Conservation (phyloP, 2,329 filamentous ascomycete genomes). For the Talaromyces sp. region DNA sequence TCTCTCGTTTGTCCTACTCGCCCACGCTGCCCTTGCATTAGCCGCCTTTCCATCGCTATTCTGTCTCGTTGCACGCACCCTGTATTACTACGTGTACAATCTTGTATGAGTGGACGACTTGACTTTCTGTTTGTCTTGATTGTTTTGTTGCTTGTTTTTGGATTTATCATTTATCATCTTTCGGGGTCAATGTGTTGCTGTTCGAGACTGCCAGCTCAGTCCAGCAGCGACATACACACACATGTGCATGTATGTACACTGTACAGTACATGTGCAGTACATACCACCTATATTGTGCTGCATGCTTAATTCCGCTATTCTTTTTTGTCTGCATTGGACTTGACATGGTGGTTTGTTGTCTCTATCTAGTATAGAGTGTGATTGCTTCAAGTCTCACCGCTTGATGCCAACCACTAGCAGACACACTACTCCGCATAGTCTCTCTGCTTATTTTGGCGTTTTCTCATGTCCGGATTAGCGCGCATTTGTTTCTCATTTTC, state of each 20-base stretch:
- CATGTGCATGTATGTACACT: slow-evolving; percentile 1
- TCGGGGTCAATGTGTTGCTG: neutral
- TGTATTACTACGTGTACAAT: slow-evolving; percentile 17
- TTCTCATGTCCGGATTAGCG: slow-evolving; percentile 4
- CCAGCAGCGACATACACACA: slow-evolving; percentile 6
- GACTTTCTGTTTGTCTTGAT: slow-evolving; percentile 3
- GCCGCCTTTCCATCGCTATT: neutral
- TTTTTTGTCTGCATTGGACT: neutral
- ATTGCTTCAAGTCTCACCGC: slow-evolving; percentile 10
- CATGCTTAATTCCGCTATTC: neutral
- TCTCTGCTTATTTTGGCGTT: slow-evolving; percentile 3
- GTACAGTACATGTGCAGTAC: slow-evolving; percentile 5
- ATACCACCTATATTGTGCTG: slow-evolving; percentile 8
- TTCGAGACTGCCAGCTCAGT: slow-evolving; percentile 13
- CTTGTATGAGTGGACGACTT: slow-evolving; percentile 16
- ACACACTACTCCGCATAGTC: neutral
- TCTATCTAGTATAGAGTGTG: neutral
- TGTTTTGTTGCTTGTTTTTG: neutral
- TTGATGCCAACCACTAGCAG: slow-evolving; percentile 3
- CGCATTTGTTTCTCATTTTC: slow-evolving; percentile 4
- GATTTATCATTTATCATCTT: neutral
- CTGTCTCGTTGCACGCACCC: slow-evolving; percentile 4
- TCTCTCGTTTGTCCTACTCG: neutral
- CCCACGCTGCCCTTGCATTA: slow-evolving; percentile 16
- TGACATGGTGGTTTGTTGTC: neutral